These are phyloP conservation scores for Eimeria zaria DNA, from an alignment of 169 alveolate genomes.

Conservation along the genomic window DNA sequence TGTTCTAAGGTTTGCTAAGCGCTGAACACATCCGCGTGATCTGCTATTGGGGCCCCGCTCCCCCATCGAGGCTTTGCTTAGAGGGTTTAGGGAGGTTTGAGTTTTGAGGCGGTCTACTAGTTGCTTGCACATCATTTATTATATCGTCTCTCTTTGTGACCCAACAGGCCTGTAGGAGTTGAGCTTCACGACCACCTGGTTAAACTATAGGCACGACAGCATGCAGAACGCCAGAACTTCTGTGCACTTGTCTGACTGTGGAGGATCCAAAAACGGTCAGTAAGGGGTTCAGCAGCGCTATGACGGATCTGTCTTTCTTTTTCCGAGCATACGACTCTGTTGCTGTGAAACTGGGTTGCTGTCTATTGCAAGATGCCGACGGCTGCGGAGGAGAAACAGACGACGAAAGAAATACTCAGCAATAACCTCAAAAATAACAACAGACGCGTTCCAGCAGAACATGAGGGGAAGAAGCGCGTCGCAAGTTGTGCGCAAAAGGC, in stretches of 20 bases:
- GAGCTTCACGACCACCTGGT: background rate
- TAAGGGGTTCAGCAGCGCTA: background rate
- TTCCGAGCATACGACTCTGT: background rate
- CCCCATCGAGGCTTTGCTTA: background rate
- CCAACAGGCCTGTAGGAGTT: background rate
- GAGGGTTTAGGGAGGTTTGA: background rate
- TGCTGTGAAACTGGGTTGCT: background rate
- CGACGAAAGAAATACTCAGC: background rate
- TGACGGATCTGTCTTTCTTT: background rate
- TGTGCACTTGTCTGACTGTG: background rate
- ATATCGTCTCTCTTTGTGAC: background rate
- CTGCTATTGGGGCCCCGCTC: background rate
- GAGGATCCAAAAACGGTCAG: background rate
- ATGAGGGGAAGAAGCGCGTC: conserved; percentile 11
- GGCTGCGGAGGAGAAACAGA: background rate
- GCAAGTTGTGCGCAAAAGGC: conserved; percentile 70
- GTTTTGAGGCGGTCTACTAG: background rate
- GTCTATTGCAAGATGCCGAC: background rate
- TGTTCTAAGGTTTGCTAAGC: background rate
- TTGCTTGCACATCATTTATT: background rate
- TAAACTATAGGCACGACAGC: background rate
- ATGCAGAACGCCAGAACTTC: background rate
- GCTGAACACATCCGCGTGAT: background rate
- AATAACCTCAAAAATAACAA: background rate
- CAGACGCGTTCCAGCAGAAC: background rate